Conservation (phyloP, 2,329 filamentous ascomycete genomes). For the Huntiella savannae region DNA sequence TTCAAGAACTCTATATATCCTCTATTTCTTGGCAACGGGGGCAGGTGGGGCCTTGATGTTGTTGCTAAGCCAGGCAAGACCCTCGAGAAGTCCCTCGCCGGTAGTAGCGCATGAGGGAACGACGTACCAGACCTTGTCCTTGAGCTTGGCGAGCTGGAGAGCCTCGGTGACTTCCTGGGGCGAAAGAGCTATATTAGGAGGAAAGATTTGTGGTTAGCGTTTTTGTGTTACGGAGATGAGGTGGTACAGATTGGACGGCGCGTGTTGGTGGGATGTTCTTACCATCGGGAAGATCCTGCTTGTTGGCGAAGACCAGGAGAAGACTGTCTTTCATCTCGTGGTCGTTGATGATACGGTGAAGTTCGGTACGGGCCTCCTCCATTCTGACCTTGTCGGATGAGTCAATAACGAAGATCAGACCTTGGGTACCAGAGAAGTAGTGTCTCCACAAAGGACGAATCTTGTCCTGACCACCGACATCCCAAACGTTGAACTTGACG, state of each 20-base stretch:
- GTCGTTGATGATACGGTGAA: slow-evolving; percentile 95
- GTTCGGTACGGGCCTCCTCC: slow-evolving; percentile 78
- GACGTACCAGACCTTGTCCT: slow-evolving; percentile 72
- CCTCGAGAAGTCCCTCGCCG: slow-evolving; percentile 64
- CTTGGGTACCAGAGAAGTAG: slow-evolving; percentile 92
- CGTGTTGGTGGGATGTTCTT: background rate
- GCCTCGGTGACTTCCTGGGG: slow-evolving; percentile 63
- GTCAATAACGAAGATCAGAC: slow-evolving; percentile 96
- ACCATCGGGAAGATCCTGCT: slow-evolving; percentile 71
- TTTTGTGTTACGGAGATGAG: background rate
- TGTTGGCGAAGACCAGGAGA: slow-evolving; percentile 92
- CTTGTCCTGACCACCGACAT: slow-evolving; percentile 97
- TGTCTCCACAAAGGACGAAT: slow-evolving; percentile 93
- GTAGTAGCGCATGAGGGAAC: slow-evolving; percentile 68
- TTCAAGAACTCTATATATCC: background rate
- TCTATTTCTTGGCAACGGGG: slow-evolving; percentile 33
- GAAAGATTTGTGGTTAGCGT: slow-evolving; percentile 17
- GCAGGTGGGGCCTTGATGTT: slow-evolving; percentile 52
- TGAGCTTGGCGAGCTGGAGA: slow-evolving; percentile 56
- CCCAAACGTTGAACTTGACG: slow-evolving; percentile 98
- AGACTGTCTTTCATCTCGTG: slow-evolving; percentile 94
- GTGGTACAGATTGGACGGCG: background rate
- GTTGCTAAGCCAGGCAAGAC: slow-evolving; percentile 66
- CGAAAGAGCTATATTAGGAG: slow-evolving; percentile 37
- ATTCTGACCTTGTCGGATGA: slow-evolving; percentile 81